These are phyloP conservation scores for Cryptococcus neoformans DNA, from an alignment of 1,284 basidiomycete genomes.

Conservation along the genomic window DNA sequence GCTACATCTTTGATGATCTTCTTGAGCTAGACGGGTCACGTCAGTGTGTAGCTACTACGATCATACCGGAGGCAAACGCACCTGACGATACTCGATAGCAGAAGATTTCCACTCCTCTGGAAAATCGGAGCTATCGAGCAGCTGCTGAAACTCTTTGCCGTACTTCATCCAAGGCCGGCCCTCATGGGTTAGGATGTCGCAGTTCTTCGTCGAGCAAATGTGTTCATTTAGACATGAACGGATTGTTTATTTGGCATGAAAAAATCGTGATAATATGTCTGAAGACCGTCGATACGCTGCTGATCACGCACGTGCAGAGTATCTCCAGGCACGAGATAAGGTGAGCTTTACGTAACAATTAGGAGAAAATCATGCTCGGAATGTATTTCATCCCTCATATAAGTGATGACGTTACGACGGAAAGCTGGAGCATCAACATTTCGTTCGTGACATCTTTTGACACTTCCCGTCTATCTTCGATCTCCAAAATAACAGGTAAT, in stretches of 20 bases:
- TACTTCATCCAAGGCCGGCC: conserved; percentile 40
- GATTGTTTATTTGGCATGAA: no score
- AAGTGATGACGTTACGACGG: neutral
- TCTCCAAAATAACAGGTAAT: neutral
- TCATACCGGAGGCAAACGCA: conserved; percentile 37
- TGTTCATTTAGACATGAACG: no score
- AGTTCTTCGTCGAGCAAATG: neutral
- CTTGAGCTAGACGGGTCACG: conserved; percentile 63
- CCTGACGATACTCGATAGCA: conserved; percentile 83
- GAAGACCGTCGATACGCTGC: neutral
- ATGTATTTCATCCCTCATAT: neutral
- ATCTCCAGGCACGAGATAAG: no score
- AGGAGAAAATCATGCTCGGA: no score
- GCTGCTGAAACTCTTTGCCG: conserved; percentile 50
- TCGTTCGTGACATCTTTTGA: neutral
- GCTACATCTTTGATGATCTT: conserved; percentile 87
- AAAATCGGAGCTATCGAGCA: conserved; percentile 46
- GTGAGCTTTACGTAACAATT: no score
- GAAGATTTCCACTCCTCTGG: conserved; percentile 53
- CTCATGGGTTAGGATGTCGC: neutral
- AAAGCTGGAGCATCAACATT: neutral
- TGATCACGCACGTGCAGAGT: neutral
- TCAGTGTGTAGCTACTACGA: neutral
- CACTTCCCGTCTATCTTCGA: neutral
- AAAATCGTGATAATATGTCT: no score